Base-by-base conservation (phyloP, 1,139 yeast genomes). In the Suhomyces panamericanus region DNA sequence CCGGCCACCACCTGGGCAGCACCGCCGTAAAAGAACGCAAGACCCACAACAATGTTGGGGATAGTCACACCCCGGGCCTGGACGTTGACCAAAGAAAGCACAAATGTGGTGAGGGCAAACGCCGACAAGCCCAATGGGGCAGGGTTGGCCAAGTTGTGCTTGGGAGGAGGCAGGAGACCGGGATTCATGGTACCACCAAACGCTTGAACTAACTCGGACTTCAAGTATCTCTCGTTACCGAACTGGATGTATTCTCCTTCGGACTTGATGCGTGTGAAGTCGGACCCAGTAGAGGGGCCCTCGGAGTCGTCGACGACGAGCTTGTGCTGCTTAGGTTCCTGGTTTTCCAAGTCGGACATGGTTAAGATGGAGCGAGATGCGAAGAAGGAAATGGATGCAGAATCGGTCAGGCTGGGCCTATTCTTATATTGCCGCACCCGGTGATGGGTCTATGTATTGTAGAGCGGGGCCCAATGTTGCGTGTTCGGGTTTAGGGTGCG, bases 1-100 rank as follows among this genome's bases (percentile, higher is more conserved):
- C 89, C 90, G 24, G 95, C 95, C 75, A 73, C 56, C 41, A 72
- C 64, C 63, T 87, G 96, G 40, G 87, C 80, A 12, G 81, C 67
- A n/a, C 96, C 96, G 46, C 95, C 95, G 66, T 89, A 89, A 66
- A 89, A 89, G 59, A 80, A 77, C 1, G 96, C 96, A 44, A 83
- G 68, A 13, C 95, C 95, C 52, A 81, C 75, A 44, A 83, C 84
- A 28, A 82, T 72, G 52, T 77, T 73, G 29, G 84, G 75, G 26
- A 66, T 65, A 7, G 61, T 50, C 26, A 83, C 78, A 17, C 83
- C 81, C 60, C 81, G 78, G n/a, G 88, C 87, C 26, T 60, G 72
- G 43, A 59, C 56, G 50, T 74, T 74, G 51, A 68, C 69, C 60
- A 90, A 67, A 4, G 91, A 83, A 38, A 89, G 73, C 12, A 88